Percentiles rank a stretch among this genome's conserved stretches.
Evolutionary conservation across 345 rosid genomes (phyloP).

Genomic region (Litchi chinensis): DNA sequence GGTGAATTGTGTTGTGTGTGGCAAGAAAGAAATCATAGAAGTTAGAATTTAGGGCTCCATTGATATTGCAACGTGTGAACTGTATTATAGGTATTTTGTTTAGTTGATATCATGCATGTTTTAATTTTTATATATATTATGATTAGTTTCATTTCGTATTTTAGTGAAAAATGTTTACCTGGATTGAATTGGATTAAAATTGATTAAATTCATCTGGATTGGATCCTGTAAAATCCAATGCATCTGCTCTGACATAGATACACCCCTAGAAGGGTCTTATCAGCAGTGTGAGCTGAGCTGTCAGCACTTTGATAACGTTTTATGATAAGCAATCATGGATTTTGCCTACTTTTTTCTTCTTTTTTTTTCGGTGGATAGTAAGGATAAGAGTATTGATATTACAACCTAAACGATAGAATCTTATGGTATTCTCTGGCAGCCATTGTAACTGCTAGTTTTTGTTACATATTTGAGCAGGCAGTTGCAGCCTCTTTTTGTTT

Average conservation of each 20-base stretch:
- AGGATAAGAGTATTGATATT: not conserved
- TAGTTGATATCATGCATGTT: not conserved
- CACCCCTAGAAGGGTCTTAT: too few relatives aligned
- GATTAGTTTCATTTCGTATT: too few relatives aligned
- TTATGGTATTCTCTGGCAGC: not conserved
- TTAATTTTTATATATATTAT: not conserved
- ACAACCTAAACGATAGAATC: not conserved
- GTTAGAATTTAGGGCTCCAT: not conserved
- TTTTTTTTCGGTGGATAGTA: not conserved
- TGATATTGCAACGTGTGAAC: not conserved
- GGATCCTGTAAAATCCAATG: not conserved
- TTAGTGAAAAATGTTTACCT: not conserved
- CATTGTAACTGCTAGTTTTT: not conserved
- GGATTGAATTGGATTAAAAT: not conserved
- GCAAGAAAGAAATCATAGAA: not conserved
- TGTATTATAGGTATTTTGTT: not conserved
- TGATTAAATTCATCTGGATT: too few relatives aligned
- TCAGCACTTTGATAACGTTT: not conserved
- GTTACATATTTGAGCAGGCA: conserved; percentile 52
- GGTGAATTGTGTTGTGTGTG: not conserved
- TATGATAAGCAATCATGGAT: not conserved
- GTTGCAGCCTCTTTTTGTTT: conserved; percentile 92
- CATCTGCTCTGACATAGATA: not conserved
- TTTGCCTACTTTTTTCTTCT: not conserved
- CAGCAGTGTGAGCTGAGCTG: not conserved